Base-by-base conservation (phyloP, 345 rosid genomes). In the Linum trigynum region DNA sequence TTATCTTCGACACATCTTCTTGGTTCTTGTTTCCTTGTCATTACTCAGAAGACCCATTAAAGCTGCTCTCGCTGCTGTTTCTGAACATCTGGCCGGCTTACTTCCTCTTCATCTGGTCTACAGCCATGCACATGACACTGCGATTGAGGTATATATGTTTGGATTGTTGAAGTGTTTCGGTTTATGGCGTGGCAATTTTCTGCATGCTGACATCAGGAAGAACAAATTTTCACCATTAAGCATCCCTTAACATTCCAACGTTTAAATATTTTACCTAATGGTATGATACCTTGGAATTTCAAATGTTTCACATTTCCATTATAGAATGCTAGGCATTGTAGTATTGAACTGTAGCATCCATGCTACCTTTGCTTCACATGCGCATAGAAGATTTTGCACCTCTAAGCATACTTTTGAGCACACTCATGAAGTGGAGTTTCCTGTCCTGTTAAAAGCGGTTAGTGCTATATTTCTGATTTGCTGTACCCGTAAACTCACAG, bases 51-150 rank as follows among this genome's bases (percentile, higher is more conserved):
- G 77, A 78, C 97, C 97, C 10, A 71, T 87, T 70, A 94, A 88
- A 80, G 90, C 99, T 68, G 95, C 90, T 57, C 64, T 94, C 72
- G 92, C 97, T 76, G 85, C 92, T 71, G 92, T 88, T 71, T 84
- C 99, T 58, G 96, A 88, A 78, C 96, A 91, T 83, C 65, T 91
- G 69, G 96, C 99, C 61, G 99, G 99, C 73, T 80, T 94, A 72
- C 92, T 94, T 72, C 97, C 99, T 67, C 96, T 86, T 75, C 97
- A 94, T 81, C 83, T 91, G 72, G 89, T 82, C 78, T 87, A 94
- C 83, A 94, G 95, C 77, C 91, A 84, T 64, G 97, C 96, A 72
- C 96, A 94, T 82, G 92, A 85, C 82, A 83, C 92, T 76, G 92
- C 91, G 65, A 86, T 88, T 77, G 95, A 94, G 97, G 99, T 94